Percentiles rank a stretch among this genome's conserved stretches.
These are phyloP conservation scores for Xylariaceae sp. DNA, from an alignment of 2,329 filamentous ascomycete species.

Conservation along the genomic window DNA sequence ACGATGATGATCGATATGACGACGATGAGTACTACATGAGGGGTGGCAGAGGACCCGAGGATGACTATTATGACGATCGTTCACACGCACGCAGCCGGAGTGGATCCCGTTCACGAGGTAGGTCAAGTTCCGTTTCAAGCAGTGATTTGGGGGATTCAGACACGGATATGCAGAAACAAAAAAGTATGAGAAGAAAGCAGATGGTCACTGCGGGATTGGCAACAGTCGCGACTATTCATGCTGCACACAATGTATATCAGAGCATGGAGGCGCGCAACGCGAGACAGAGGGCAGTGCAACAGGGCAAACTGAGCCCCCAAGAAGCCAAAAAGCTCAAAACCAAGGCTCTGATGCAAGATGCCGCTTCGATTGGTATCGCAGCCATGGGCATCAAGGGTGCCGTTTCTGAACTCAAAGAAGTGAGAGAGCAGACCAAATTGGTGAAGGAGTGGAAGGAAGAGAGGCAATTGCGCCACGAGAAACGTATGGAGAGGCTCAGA, in stretches of 20 bases:
- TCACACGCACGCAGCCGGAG: slow-evolving; percentile 38
- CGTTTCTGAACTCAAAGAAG: slow-evolving; percentile 55
- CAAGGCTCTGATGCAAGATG: slow-evolving; percentile 56
- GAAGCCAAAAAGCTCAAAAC: slow-evolving; percentile 57
- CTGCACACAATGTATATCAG: slow-evolving; percentile 56
- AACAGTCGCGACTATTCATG: slow-evolving; percentile 59
- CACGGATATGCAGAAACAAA: slow-evolving; percentile 52
- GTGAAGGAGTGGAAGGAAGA: slow-evolving; percentile 49
- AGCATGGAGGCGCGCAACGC: slow-evolving; percentile 56
- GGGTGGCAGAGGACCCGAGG: slow-evolving; percentile 33
- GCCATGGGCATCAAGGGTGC: slow-evolving; percentile 58
- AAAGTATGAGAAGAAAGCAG: slow-evolving; percentile 63
- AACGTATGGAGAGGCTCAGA: slow-evolving; percentile 40
- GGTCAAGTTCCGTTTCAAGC: slow-evolving; percentile 49
- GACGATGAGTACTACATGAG: slow-evolving; percentile 35
- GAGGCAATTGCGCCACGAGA: slow-evolving; percentile 49
- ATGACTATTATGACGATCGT: slow-evolving; percentile 43
- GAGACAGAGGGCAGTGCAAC: slow-evolving; percentile 51
- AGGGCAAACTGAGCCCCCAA: slow-evolving; percentile 49
- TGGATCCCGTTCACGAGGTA: slow-evolving; percentile 40
- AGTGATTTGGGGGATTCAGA: slow-evolving; percentile 58
- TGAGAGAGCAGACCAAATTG: slow-evolving; percentile 48
- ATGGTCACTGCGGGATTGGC: slow-evolving; percentile 55
- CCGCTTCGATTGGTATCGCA: slow-evolving; percentile 57
- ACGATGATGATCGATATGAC: slow-evolving; percentile 36